These are phyloP conservation scores for Alternaria viburni DNA, from an alignment of 2,329 filamentous ascomycete species.

Conservation along the genomic window DNA sequence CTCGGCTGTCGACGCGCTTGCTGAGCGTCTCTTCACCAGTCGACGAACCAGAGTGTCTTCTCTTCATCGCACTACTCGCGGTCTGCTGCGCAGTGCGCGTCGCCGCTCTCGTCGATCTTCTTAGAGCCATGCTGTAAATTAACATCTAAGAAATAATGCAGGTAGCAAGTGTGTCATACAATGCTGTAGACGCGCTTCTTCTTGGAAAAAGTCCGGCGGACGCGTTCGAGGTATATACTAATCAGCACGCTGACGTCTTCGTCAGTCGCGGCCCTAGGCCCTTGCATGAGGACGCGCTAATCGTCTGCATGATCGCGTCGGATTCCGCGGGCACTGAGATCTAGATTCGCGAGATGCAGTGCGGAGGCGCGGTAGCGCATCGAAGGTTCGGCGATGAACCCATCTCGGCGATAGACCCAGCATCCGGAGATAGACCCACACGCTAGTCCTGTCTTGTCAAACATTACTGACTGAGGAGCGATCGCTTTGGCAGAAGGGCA, in stretches of 20 bases:
- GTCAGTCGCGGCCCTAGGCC: not conserved
- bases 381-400: not conserved
- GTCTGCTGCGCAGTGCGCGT: not conserved
- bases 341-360: not conserved
- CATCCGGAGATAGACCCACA: not conserved
- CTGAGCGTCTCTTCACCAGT: not conserved
- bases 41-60: not conserved
- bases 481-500: not conserved
- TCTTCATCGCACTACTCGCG: not conserved
- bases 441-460: not conserved
- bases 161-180: not conserved
- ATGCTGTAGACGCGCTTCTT: not conserved
- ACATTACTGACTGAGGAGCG: not conserved
- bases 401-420: not conserved
- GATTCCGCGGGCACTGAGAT: not conserved
- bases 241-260: not conserved
- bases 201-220: not conserved
- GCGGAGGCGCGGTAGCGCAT: not conserved
- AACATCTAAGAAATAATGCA: not conserved
- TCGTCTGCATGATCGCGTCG: not conserved
- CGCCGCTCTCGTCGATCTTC: not conserved
- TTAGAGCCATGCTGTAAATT: not conserved
- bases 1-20: not conserved
- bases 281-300: not conserved
- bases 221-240: not conserved